These are phyloP conservation scores for Ceratocystis smalleyi DNA, from an alignment of 2,329 filamentous ascomycete species.

Conservation along the genomic window DNA sequence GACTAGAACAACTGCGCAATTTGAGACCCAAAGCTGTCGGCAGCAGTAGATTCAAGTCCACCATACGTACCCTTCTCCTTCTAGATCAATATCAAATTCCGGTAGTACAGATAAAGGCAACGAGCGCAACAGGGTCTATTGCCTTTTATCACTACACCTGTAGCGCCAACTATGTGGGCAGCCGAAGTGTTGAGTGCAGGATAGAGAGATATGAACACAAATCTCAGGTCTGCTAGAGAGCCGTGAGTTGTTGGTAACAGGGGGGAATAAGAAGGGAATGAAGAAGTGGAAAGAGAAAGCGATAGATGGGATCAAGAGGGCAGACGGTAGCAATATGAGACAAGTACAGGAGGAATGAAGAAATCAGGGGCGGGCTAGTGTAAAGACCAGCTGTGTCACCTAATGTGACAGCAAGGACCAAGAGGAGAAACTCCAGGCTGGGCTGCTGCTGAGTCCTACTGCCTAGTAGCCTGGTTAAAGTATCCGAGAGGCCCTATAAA, in stretches of 20 bases:
- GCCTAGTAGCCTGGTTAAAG: neutral
- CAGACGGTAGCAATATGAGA: neutral
- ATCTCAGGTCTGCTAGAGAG: neutral
- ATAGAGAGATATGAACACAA: neutral
- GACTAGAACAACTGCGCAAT: neutral
- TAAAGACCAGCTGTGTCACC: neutral
- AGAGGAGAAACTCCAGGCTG: neutral
- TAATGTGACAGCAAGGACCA: neutral
- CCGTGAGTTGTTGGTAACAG: neutral
- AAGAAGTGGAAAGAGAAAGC: neutral
- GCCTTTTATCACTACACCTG: constrained; percentile 12
- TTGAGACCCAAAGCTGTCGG: neutral
- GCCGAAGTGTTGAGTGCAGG: neutral
- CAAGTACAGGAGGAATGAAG: neutral
- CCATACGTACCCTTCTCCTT: neutral
- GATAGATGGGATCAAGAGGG: neutral
- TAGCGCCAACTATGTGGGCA: constrained; percentile 7
- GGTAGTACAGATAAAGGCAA: neutral
- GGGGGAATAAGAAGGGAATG: neutral
- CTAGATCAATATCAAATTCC: constrained; percentile 2
- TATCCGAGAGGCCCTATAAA: neutral
- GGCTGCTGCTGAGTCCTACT: too few species aligned
- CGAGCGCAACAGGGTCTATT: neutral
- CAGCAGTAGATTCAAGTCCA: neutral
- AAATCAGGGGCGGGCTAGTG: neutral